Evolutionary conservation across 179 eudicot species (phyloP).

Genomic region (Silene vulgaris): DNA sequence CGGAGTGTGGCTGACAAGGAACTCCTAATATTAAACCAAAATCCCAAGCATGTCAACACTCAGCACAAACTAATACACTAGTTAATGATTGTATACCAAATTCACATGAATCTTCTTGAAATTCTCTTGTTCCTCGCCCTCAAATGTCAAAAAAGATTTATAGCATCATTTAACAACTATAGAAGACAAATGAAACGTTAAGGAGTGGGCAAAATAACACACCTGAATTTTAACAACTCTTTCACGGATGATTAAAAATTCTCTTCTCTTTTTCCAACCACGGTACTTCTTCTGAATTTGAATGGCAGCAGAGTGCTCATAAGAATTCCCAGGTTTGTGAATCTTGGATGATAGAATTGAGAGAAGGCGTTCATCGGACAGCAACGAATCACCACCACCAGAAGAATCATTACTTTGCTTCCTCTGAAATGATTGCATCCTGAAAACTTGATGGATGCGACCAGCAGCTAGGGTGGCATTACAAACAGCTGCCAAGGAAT

Average conservation of each 20-base stretch:
- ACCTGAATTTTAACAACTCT: slow-evolving; percentile 85
- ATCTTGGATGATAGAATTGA: slow-evolving; percentile 47
- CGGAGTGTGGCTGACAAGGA: slow-evolving; percentile 16
- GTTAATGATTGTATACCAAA: background rate
- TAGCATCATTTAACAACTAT: slow-evolving; percentile 1
- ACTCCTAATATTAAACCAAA: background rate
- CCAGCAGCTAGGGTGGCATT: slow-evolving; percentile 92
- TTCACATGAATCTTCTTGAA: background rate
- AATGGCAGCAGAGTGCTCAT: slow-evolving; percentile 63
- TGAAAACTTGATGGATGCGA: slow-evolving; percentile 77
- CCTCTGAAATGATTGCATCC: slow-evolving; percentile 73
- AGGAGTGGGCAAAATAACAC: slow-evolving; percentile 6
- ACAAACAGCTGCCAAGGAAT: slow-evolving; percentile 75
- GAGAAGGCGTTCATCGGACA: slow-evolving; percentile 52
- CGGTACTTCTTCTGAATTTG: slow-evolving; percentile 77
- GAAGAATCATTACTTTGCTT: slow-evolving; percentile 51
- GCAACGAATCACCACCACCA: slow-evolving; percentile 29
- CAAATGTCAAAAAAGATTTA: background rate
- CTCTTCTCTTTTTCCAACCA: slow-evolving; percentile 72
- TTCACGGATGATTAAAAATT: slow-evolving; percentile 56
- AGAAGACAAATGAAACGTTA: slow-evolving; percentile 5
- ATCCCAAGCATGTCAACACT: background rate
- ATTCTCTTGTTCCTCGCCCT: background rate
- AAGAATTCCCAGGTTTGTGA: slow-evolving; percentile 41
- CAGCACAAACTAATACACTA: background rate